Base-by-base conservation (phyloP, 768 basidiomycete genomes). In the Solioccasus polychromus region DNA sequence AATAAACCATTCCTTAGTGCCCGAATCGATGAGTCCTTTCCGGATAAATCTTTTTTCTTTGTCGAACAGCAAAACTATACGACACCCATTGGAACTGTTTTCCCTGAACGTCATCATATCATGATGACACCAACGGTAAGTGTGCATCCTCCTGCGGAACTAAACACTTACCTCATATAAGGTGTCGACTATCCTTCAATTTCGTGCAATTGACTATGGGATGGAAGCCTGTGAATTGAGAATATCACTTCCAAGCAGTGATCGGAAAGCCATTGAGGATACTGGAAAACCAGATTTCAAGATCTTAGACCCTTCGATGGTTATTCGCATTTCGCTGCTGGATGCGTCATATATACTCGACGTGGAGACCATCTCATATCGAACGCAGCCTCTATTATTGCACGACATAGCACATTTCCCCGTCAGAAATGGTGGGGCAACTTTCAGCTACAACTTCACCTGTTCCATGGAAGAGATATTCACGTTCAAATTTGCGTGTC, bases 1-100 rank as follows among this genome's bases (percentile, higher is more conserved):
- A 47, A 47, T 24, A 37, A 42, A 10, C 46, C 46, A 17, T 47
- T 42, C 29, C 35, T 47, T 19, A 47, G 35, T n/a, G 35, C 46
- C 14, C 40, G 29, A 25, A 8, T 47, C 9, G 35, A 47, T 19
- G 41, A 24, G 18, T 47, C 40, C 15, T n/a, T 12, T 23, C 40
- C 46, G 17, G 35, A 37, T 5, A 22, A 31, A 5, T 37, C 40
- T 19, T 47, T 42, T 14, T 47, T 42, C 40, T 26, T 31, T 5
- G 18, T 17, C 35, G 40, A 47, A 18, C 46, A 37, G 19, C 34
- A 26, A 37, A 36, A 18, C 29, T 30, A 36, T 29, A 9, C 9
- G 18, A 17, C 29, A 1, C 11, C 22, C 35, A 42, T 47, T n/a
- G 40, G 46, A 15, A 47, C 46, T 9, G 23, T 47, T 19, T 42